Conservation (phyloP, 331 rosid species). For the Rhamnella rubrinervis region DNA sequence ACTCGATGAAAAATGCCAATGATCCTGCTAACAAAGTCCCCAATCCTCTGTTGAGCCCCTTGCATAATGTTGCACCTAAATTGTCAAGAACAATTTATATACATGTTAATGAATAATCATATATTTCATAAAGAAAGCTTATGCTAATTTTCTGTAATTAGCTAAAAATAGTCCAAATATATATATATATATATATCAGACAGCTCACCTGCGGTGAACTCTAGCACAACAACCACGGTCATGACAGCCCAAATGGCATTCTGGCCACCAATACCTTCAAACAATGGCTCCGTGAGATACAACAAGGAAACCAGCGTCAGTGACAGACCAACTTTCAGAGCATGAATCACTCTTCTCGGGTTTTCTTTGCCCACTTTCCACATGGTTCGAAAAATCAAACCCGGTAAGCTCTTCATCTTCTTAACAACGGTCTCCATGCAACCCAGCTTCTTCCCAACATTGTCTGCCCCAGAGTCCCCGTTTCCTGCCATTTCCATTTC, state of each 20-base stretch:
- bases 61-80: conserved; percentile 92
- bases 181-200: neutral
- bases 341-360: conserved; percentile 79
- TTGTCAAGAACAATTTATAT: conserved; percentile 9
- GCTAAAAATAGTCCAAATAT: neutral
- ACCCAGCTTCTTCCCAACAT: conserved; percentile 33
- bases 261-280: conserved; percentile 64
- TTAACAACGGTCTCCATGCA: conserved; percentile 30
- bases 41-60: conserved; percentile 92
- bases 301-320: conserved; percentile 71
- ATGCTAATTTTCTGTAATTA: neutral
- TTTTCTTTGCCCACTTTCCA: conserved; percentile 84
- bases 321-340: conserved; percentile 84
- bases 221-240: conserved; percentile 95
- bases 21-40: conserved; percentile 87
- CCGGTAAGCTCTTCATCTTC: conserved; percentile 43
- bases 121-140: neutral
- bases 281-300: conserved; percentile 76
- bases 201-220: conserved; percentile 79
- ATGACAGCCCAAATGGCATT: conserved; percentile 94
- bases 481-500: conserved; percentile 36
- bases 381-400: conserved; percentile 40
- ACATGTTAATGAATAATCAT: neutral
- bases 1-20: conserved; percentile 69
- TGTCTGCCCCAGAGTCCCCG: conserved; percentile 8